These are phyloP conservation scores for Lasiosphaeria miniovina DNA, from an alignment of 495 filamentous ascomycete species.

Conservation along the genomic window DNA sequence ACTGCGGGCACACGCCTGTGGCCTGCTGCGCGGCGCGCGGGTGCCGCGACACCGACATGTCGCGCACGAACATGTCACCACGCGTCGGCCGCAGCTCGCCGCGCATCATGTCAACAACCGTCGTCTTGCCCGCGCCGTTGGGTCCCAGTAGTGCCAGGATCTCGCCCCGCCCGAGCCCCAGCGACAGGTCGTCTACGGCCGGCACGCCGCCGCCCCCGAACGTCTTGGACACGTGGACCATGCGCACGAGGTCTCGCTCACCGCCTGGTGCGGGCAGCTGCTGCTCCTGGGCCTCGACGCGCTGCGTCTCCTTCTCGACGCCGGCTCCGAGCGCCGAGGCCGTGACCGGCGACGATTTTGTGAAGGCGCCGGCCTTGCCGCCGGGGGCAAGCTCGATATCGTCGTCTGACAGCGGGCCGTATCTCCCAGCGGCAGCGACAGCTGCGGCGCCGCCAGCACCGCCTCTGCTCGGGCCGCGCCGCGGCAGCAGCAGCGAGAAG, in stretches of 20 bases:
- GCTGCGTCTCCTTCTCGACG: slow-evolving; percentile 33
- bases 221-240: slow-evolving; percentile 71
- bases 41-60: slow-evolving; percentile 60
- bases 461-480: neutral
- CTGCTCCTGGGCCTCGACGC: slow-evolving; percentile 20
- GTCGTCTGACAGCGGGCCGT: neutral
- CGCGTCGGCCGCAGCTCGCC: slow-evolving; percentile 49
- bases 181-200: slow-evolving; percentile 73
- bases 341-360: neutral
- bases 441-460: neutral
- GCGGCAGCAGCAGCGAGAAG: slow-evolving; percentile 5
- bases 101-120: slow-evolving; percentile 74
- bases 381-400: neutral
- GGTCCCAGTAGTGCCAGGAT: slow-evolving; percentile 80
- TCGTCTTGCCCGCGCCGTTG: slow-evolving; percentile 83
- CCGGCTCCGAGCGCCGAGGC: slow-evolving; percentile 26
- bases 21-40: slow-evolving; percentile 57
- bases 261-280: slow-evolving; percentile 15
- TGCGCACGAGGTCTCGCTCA: slow-evolving; percentile 61
- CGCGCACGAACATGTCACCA: slow-evolving; percentile 57
- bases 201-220: slow-evolving; percentile 60
- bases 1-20: slow-evolving; percentile 75
- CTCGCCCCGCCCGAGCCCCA: slow-evolving; percentile 69
- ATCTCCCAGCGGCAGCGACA: neutral
- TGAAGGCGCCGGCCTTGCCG: no score